Conservation (phyloP, 2,329 filamentous ascomycete genomes). For the Juglanconis juglandina region DNA sequence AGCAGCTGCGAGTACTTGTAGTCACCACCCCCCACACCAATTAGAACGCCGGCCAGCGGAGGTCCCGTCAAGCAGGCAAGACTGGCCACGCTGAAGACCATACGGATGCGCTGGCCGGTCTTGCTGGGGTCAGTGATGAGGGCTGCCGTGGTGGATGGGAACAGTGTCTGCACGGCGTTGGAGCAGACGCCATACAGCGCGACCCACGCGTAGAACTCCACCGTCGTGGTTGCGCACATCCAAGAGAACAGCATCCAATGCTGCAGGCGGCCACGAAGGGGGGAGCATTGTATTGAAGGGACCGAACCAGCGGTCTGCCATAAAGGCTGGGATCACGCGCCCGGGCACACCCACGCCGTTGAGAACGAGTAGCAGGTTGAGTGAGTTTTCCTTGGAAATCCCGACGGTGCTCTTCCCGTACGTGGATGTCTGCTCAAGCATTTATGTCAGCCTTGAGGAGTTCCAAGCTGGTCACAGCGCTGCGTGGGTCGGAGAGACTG, state of each 20-base stretch:
- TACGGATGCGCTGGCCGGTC: conserved; percentile 54
- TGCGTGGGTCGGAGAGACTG: too few species aligned
- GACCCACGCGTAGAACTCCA: conserved; percentile 59
- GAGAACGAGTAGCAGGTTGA: conserved; percentile 62
- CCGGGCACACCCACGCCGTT: conserved; percentile 60
- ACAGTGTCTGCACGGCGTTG: conserved; percentile 62
- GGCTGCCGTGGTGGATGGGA: conserved; percentile 58
- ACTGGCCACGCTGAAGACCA: conserved; percentile 54
- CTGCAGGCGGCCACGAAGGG: conserved; percentile 35
- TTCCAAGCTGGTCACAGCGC: too few species aligned
- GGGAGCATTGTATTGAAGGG: conserved; percentile 60
- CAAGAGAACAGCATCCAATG: conserved; percentile 53
- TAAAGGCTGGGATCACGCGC: conserved; percentile 53
- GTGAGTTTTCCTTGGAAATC: conserved; percentile 45
- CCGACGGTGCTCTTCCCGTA: conserved; percentile 26
- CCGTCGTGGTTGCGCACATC: conserved; percentile 51
- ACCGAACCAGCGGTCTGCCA: conserved; percentile 54
- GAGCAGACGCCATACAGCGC: conserved; percentile 61
- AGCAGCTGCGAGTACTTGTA: conserved; percentile 49
- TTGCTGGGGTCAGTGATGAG: conserved; percentile 50
- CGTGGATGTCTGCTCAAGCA: conserved; percentile 9
- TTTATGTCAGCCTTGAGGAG: too few species aligned
- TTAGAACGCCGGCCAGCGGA: conserved; percentile 49
- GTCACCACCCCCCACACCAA: conserved; percentile 36
- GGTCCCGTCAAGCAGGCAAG: conserved; percentile 50